Evolutionary conservation across 805 yeast species (phyloP), one percentile per base, ranked within the genome.

Genomic region (Saccharomycopsis sp.): DNA sequence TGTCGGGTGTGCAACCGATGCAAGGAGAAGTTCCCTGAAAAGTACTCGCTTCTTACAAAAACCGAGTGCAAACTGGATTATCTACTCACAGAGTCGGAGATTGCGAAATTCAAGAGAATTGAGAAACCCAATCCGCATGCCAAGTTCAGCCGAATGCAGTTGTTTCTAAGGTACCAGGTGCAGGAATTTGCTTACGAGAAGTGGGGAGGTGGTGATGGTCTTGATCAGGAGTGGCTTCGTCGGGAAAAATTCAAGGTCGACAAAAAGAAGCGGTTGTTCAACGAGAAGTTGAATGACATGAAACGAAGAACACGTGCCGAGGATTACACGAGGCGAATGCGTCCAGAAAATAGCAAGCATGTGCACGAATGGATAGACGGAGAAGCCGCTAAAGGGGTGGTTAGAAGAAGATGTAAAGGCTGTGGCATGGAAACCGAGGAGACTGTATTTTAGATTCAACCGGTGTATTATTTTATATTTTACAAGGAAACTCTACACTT

Each of bases 41-140:
- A 92, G 54, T 92, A 89, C 57, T 75, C 97, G 0, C 60, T 92
- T 16, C 61, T 92, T 38, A 92, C 99, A 5, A 92, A 92, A 61
- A 92, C 99, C 0, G 99, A 92, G 60, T 87, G 96, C 58, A 73
- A 77, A 30, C 89, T 83, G 51, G 99, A 92, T 61, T 92, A 92
- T 57, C 70, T 92, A 31, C 59, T 92, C 21, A 92, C 99, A 0
- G 98, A 92, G 36, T 92, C 96, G 0, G 98, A 92, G 56, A 67
- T 92, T 32, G 69, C 73, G 39, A 98, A 92, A 56, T 65, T 92
- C 45, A 80, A 80, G 8, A 73, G 92, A 48, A 63, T 89, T 46
- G 95, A 87, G 48, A 84, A 88, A 52, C 86, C 95, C 2, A 92
- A 92, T 55, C 99, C 99, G 0, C 95, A 92, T 59, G 86, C 88